Percentiles rank a stretch among this genome's conserved stretches.
These are phyloP conservation scores for Rhododendron molle DNA, from an alignment of 148 eudicot genomes.

Conservation along the genomic window DNA sequence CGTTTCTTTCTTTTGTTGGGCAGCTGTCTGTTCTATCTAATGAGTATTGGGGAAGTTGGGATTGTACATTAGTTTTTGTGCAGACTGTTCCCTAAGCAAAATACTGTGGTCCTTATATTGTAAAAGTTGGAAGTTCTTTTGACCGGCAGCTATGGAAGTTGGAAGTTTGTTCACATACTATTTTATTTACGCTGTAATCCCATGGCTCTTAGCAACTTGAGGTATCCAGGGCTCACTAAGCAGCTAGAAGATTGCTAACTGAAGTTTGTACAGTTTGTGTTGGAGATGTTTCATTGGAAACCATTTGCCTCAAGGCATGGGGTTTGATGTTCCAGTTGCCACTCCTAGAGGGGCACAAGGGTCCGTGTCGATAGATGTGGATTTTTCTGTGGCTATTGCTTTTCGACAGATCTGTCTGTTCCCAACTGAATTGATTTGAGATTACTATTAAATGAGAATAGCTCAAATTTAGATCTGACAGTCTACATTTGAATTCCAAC, in stretches of 20 bases:
- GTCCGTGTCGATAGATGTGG: background rate
- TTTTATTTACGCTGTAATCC: background rate
- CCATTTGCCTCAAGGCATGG: background rate
- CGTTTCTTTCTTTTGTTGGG: background rate
- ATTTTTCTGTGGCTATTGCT: background rate
- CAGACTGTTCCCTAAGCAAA: background rate
- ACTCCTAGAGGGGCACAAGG: background rate
- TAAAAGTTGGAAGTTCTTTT: background rate
- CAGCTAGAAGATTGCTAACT: background rate
- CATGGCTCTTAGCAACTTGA: background rate
- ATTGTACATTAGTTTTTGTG: background rate
- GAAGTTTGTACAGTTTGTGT: background rate
- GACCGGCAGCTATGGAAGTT: background rate
- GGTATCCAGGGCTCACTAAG: background rate
- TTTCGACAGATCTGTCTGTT: background rate
- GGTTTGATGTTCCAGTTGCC: background rate
- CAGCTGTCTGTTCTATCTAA: background rate
- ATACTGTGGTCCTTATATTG: constrained; percentile 5
- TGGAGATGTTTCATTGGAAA: background rate
- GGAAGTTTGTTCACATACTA: background rate
- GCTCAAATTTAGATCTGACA: background rate
- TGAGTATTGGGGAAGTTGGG: background rate
- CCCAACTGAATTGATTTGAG: background rate
- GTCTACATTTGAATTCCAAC: background rate
- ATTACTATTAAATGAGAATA: background rate